Conservation (phyloP, 306 rosid species). For the Quercus glauca region DNA sequence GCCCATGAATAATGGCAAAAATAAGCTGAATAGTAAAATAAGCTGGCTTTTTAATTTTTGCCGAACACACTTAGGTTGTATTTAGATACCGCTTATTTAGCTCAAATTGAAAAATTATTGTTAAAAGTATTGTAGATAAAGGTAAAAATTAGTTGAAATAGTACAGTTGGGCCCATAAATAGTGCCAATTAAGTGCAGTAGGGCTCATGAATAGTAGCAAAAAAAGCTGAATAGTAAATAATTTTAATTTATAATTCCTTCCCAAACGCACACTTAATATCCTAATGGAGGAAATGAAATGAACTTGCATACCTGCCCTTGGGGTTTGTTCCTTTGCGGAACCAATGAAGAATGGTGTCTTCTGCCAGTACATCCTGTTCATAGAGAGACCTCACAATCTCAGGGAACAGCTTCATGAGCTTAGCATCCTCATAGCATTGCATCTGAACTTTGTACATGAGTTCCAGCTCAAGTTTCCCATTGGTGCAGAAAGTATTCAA, state of each 20-base stretch:
- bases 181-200: no score
- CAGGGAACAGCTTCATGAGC: slow-evolving; percentile 96
- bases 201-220: no score
- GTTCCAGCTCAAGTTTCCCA: slow-evolving; percentile 97
- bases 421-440: slow-evolving; percentile 99
- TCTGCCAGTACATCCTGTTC: slow-evolving; percentile 97
- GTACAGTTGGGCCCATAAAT: fast-evolving
- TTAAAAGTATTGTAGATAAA: no score
- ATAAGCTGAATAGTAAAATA: no score
- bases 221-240: no score
- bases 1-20: no score
- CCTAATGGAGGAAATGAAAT: not conserved
- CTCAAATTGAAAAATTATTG: no score
- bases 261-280: not conserved
- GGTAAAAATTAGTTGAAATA: no score
- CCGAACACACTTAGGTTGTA: no score
- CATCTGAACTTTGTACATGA: slow-evolving; percentile 97
- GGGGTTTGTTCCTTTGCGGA: slow-evolving; percentile 83
- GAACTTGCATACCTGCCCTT: slow-evolving; percentile 79
- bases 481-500: slow-evolving; percentile 86
- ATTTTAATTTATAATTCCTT: no score
- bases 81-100: no score
- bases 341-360: slow-evolving; percentile 96
- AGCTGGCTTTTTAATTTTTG: no score
- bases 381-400: slow-evolving; percentile 85